Evolutionary conservation across 805 yeast genomes (phyloP), one percentile per base, ranked within the genome.

Genomic region (Metschnikowia sp.): DNA sequence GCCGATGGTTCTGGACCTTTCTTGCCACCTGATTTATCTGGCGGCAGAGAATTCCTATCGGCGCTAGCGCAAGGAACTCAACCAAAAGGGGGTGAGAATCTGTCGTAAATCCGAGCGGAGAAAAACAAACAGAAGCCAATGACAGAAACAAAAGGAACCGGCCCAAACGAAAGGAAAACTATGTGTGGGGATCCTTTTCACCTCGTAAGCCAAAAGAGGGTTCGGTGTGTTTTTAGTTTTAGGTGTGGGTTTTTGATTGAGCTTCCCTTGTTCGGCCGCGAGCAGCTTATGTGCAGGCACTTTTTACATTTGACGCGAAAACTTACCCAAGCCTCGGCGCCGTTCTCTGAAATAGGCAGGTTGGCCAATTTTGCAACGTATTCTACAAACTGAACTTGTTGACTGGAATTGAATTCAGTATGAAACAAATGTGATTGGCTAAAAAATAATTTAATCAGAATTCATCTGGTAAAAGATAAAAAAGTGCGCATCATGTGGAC

Each of bases 251-350:
- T 42, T 42, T 42, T 31, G 45, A 32, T 32, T 42, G 40, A 37
- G 37, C 36, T 42, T 42, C 36, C 45, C 45, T 36, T 42, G 45
- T 42, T 42, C 45, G 45, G 47, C 47, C 47, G 47, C 47, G 47
- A 31, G 30, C n/a, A 13, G 32, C 28, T n/a, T 38, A 12, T 38
- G 42, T 44, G 47, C 47, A 32, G 47, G 47, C 11, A 8, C 15
- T 8, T 10, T n/a, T 13, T 36, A 12, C n/a, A 15, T 28, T 22
- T 11, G 28, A 30, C 35, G 29, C 13, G 39, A 9, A 32, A 18
- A 28, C 39, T 30, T 13, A 32, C 32, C 40, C 29, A 10, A 19
- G 29, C 37, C 36, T n/a, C 29, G 26, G 15, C 37, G 34, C 44
- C 18, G n/a, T 32, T 34, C 39, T 32, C 36, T 29, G 13, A 1